Base-by-base conservation (phyloP, 306 rosid genomes). In the Gillenia trifoliata region DNA sequence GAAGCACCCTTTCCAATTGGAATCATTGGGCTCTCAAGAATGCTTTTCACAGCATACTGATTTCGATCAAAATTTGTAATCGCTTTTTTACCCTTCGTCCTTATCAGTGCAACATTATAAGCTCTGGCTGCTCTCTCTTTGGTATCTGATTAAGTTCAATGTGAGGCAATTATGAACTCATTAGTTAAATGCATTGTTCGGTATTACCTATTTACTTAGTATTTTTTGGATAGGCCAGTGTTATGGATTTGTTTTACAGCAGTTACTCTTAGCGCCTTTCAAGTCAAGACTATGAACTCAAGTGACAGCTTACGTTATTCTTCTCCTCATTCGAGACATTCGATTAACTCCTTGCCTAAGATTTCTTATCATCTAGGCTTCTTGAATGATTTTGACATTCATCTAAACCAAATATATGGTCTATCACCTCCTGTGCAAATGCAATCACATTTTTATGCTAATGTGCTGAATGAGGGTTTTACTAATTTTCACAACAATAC, bases 61-160 rank as follows among this genome's bases (percentile, higher is more conserved):
- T 31, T 66, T 4, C 67, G 8, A 22, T 66, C 79, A 50, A 81
- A 81, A 57, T 81, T 81, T 19, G 85, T 73, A 2, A 40, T 20
- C 0, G 79, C 78, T 2, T 25, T 29, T 22, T 23, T 0, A 6
- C 85, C 81, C 26, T 55, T 72, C 61, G 62, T 19, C 70, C 60
- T 77, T 52, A 77, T 72, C 49, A 45, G 60, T 30, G 76, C 81
- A 28, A 81, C 47, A 68, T 77, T 81, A 81, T 68, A 81, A 20
- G 76, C 85, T 69, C 30, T 77, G 0, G 78, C 84, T 8, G 81
- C 78, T 38, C 77, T 74, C 71, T 64, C 75, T 59, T 76, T 66
- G 7, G 75, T 57, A 25, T 66, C 84, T 81, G 70, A n/a, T 72
- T 3, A 17, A 36, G 41, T 36, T 36, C 41, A 36, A 36, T 8